Base-by-base conservation (phyloP, 352 stramenopile genomes). In the Phytophthora hybrid region DNA sequence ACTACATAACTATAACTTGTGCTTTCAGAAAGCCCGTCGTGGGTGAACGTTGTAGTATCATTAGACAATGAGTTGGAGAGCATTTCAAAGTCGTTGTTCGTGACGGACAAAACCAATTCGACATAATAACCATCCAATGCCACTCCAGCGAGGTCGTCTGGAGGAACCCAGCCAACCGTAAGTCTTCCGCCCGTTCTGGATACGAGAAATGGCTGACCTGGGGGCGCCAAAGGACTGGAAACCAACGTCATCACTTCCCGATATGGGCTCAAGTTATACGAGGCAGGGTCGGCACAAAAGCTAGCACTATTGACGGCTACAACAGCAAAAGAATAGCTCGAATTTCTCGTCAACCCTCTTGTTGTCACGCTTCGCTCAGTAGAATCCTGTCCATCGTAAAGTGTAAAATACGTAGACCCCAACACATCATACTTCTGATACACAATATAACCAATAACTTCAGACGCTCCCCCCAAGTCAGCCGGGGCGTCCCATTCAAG, bases 381-480 rank as follows among this genome's bases (percentile, higher is more conserved):
- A 9, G 78, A 88, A 31, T 90, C 72, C 63, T 86, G 78, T 0
- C 83, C 81, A 31, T 92, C 80, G 57, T 92, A 92, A 23, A 90
- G 69, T 2, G 66, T 77, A 19, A 88, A 88, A 18, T 77, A 84
- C 2, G 51, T 54, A 9, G 77, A 66, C 2, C 64, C 57, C 7
- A 21, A 62, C 6, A 71, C 49, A 21, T 73, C 31, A 21, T 73
- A 60, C 3, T 74, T 73, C 52, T 90, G 82, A 51, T 82, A 91
- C 2, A 92, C 73, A 14, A 79, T 79, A 56, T 94, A 92, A 0
- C 81, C 82, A 3, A 90, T 55, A 5, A 87, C 73, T 13, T 82
- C 74, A 10, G 41, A 51, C 1, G 63, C 58, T 2, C 85, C 87
- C 26, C 87, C 85, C 7, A 89, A 78, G 49, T 94, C 84, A 18